Conservation (phyloP, 768 basidiomycete genomes). For the Hydnomerulius pinastri region DNA sequence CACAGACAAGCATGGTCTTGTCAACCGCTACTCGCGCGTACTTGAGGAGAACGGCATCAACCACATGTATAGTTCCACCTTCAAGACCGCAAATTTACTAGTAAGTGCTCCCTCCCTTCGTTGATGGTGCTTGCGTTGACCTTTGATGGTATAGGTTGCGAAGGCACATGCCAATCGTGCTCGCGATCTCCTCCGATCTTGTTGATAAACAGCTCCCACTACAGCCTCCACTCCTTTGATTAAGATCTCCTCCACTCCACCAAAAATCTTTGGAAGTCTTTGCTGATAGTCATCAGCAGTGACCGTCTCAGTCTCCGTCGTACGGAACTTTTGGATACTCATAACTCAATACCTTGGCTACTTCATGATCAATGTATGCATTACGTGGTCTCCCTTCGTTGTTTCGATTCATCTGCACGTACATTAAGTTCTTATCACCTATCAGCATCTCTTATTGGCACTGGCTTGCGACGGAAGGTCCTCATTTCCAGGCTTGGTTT, state of each 20-base stretch:
- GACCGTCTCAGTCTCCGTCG: background rate
- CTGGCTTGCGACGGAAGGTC: constrained; percentile 2
- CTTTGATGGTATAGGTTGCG: constrained; percentile 44
- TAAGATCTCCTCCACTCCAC: background rate
- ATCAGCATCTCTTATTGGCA: constrained; percentile 5
- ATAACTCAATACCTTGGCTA: constrained; percentile 17
- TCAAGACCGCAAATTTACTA: constrained; percentile 78
- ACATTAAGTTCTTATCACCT: background rate
- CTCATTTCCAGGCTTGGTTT: constrained; percentile 7
- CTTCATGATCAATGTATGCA: constrained; percentile 1
- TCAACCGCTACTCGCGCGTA: constrained; percentile 73
- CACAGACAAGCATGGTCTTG: constrained; percentile 75
- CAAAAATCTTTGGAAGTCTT: constrained; percentile 7
- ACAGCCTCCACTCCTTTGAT: too few species aligned
- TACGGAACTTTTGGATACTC: background rate
- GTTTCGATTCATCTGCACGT: background rate
- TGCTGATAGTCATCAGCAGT: background rate
- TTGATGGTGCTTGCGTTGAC: background rate
- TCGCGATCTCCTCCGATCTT: constrained; percentile 56
- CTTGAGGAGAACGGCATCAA: constrained; percentile 75
- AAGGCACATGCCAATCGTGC: constrained; percentile 59
- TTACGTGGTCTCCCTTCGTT: background rate
- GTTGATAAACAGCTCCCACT: constrained; percentile 37
- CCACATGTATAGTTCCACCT: constrained; percentile 85
- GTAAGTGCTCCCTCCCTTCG: constrained; percentile 36